A percentile compares a stretch with the other conserved stretches of the same genome.
Evolutionary conservation across 164 flowering plant genomes (phyloP).

Genomic region (Berberis thunbergii): DNA sequence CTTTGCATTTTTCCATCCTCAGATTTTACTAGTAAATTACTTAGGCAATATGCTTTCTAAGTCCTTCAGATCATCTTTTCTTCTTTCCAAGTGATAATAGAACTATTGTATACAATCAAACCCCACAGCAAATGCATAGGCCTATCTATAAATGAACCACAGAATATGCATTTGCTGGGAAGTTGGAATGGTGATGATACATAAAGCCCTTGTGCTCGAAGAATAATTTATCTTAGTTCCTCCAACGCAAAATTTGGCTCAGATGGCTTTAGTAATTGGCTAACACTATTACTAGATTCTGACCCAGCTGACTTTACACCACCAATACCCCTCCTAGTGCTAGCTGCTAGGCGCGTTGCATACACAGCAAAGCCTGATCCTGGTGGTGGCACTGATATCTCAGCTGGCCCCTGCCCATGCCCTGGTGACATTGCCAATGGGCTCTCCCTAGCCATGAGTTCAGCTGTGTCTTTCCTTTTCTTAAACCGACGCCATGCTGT

Average conservation of each 20-base stretch:
- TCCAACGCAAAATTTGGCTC: slow-evolving; percentile 71
- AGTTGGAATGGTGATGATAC: too few relatives aligned
- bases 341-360: slow-evolving; percentile 34
- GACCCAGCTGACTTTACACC: slow-evolving; percentile 21
- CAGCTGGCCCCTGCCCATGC: not conserved
- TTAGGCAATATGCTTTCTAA: too few relatives aligned
- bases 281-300: slow-evolving; percentile 18
- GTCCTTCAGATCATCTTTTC: too few relatives aligned
- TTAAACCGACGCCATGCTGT: slow-evolving; percentile 76
- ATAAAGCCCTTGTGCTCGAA: too few relatives aligned
- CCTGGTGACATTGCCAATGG: slow-evolving; percentile 7
- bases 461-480: slow-evolving; percentile 34
- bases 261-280: slow-evolving; percentile 52
- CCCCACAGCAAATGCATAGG: too few relatives aligned
- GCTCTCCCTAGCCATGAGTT: slow-evolving; percentile 37
- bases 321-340: slow-evolving; percentile 24
- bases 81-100: too few relatives aligned
- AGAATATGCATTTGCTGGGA: too few relatives aligned
- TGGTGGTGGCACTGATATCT: slow-evolving; percentile 1
- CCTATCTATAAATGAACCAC: too few relatives aligned
- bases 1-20: too few relatives aligned
- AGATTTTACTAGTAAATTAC: too few relatives aligned
- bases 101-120: too few relatives aligned
- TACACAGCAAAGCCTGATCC: slow-evolving; percentile 25
- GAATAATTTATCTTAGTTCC: slow-evolving; percentile 14